Evolutionary conservation across 345 rosid species (phyloP).

Genomic region (Raphanus sativus): DNA sequence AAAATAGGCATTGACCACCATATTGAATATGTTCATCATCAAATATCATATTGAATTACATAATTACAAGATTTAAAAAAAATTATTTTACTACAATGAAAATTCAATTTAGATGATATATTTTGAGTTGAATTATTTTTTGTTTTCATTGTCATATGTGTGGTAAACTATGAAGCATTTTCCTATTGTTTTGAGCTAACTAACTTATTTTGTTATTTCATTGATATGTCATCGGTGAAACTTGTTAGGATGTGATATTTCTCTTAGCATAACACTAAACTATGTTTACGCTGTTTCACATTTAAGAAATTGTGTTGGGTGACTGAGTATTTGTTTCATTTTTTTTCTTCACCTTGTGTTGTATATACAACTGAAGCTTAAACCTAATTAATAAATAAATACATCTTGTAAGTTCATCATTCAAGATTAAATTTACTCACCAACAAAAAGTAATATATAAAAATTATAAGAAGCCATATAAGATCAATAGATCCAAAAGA

Average conservation of each 20-base stretch:
- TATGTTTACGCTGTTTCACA: no score
- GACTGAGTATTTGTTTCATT: background rate
- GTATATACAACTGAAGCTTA: slow-evolving; percentile 7
- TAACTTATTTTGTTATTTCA: background rate
- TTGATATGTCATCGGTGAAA: background rate
- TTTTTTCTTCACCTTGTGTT: background rate
- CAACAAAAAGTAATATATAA: background rate
- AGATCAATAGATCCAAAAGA: slow-evolving; percentile 22
- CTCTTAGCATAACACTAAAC: background rate
- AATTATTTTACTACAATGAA: background rate
- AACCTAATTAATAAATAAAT: slow-evolving; percentile 13
- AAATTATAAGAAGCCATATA: slow-evolving; percentile 7
- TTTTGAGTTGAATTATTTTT: background rate
- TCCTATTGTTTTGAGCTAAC: background rate
- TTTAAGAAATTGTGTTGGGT: no score
- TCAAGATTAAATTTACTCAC: slow-evolving; percentile 5
- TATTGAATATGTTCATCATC: background rate
- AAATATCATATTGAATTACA: background rate
- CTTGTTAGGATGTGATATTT: background rate
- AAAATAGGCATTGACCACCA: background rate
- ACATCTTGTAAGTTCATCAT: slow-evolving; percentile 12
- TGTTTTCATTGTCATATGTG: background rate
- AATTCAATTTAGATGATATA: background rate
- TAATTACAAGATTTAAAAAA: background rate
- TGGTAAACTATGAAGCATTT: background rate